Percentiles rank a stretch among this genome's conserved stretches.
phyloP scores from a whole-genome alignment of 208 protist species.

The Angomonas deanei region DNA sequence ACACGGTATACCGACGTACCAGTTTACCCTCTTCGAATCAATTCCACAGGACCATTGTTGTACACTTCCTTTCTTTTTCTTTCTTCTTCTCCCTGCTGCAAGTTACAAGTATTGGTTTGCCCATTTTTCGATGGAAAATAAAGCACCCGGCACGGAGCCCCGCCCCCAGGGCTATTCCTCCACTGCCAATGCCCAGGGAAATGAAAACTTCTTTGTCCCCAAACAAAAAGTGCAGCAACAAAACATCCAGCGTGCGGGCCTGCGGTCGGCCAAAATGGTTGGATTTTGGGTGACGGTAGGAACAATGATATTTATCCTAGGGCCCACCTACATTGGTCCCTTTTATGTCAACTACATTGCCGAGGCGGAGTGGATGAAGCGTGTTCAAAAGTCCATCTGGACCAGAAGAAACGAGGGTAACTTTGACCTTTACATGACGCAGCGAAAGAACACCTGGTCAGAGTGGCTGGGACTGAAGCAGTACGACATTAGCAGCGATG shows the following conservation, averaged over 20 bases:
- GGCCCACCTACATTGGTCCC: slow-evolving; percentile 59
- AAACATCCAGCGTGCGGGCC: slow-evolving; percentile 75
- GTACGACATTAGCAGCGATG: slow-evolving; percentile 83
- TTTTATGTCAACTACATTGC: slow-evolving; percentile 73
- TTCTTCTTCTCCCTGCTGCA: slow-evolving; percentile 13
- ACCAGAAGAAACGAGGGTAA: slow-evolving; percentile 80
- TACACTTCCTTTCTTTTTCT: slow-evolving; percentile 1
- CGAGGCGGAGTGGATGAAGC: slow-evolving; percentile 65
- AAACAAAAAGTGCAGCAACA: slow-evolving; percentile 29
- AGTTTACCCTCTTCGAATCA: too few species aligned
- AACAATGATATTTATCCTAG: slow-evolving; percentile 39
- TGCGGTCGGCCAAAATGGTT: slow-evolving; percentile 48
- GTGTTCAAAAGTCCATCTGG: slow-evolving; percentile 74
- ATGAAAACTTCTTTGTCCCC: slow-evolving; percentile 80
- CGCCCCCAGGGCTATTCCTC: slow-evolving; percentile 56
- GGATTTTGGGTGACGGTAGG: slow-evolving; percentile 41
- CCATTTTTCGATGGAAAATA: slow-evolving; percentile 62
- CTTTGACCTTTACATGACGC: slow-evolving; percentile 81
- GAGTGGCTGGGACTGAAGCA: slow-evolving; percentile 82
- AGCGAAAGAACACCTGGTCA: slow-evolving; percentile 80
- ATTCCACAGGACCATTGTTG: too few species aligned
- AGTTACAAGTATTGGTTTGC: background rate
- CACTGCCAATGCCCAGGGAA: slow-evolving; percentile 27
- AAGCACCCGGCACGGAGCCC: slow-evolving; percentile 60
- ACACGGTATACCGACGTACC: too few species aligned